Base-by-base conservation (phyloP, 2,329 filamentous ascomycete genomes). In the Neoscytalidium dimidiatum region DNA sequence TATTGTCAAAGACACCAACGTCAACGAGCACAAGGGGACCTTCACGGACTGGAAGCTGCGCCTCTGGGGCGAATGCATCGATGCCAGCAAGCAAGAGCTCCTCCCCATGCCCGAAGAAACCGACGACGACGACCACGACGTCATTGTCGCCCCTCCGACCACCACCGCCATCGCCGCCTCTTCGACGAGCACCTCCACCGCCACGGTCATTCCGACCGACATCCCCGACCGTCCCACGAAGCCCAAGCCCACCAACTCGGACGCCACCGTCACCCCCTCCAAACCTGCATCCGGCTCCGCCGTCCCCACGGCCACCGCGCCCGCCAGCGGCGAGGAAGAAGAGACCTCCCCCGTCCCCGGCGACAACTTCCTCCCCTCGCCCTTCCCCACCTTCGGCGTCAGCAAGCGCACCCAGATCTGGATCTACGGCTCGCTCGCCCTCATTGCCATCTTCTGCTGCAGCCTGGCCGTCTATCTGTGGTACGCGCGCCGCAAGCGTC, bases 1-100 rank as follows among this genome's bases (percentile, higher is more conserved):
- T 43, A 82, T 97, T 58, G 88, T 98, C 72, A 95, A 93, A 72
- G 95, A 99, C 75, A 90, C 90, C 21, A 82, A 86, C 19, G 85
- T 90, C 66, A 97, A 99, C 74, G 85, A 90, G 4, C 82, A 90
- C 76, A 87, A 82, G 5, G 95, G 95, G 69, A 88, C 82, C 9
- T 96, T 98, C 72, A 84, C 88, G 52, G 94, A 99, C 79, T 99
- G 94, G 92, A 91, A 92, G 72, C 83, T 99, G 66, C 96, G 94
- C 75, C 85, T 99, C 3, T 99, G 93, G 92, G 95, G 95, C 67
- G 94, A 97, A 77, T 85, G 86, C 66, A 91, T 92, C 70, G 92
- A 98, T 74, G 85, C 87, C 38, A 82, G 84, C 57, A 91, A 91
- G 74, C 90, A 94, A 61, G 85, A 80, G 7, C 83, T 90, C 4